Evolutionary conservation across 2,329 filamentous ascomycete species (phyloP), one percentile per base, ranked within the genome.

Genomic region (Fusarium devonianum): DNA sequence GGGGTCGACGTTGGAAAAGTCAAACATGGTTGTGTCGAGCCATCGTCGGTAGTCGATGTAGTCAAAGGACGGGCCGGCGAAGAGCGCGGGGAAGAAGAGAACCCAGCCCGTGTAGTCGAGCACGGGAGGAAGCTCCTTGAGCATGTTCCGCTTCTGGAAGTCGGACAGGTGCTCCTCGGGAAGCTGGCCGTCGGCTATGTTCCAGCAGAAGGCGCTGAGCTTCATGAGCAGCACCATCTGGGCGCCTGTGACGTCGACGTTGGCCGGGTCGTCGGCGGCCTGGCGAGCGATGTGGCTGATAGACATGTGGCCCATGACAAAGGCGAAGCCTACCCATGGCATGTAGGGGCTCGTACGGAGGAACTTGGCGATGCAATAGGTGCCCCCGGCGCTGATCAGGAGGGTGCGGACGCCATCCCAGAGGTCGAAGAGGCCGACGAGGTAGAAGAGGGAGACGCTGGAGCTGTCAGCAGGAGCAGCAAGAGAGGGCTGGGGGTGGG

Each of bases 191-290:
- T 99, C 94, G 65, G 94, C 92, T 7, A 97, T 87, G 69, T 97
- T 97, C 94, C 94, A 99, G 75, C 91, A 96, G 69, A 99, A 99
- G 5, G 93, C 89, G 16, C 87, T 91, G 25, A 99, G 84, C 73
- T 99, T 99, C 91, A 99, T 99, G 56, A 97, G 87, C 63, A 97
- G 75, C 23, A 99, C 94, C 94, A 99, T 99, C 72, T 99, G 94
- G 1, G 93, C 92, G 29, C 89, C 92, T 1, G 93, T 97, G 62
- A 99, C 92, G 70, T 99, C 94, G 50, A 96, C 79, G 2, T 76
- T 73, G 28, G 82, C 79, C 0, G 89, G 83, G 53, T 84, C 80
- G 62, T 88, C 79, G 28, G 81, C 75, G 28, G 86, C 82, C 71
- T 96, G 91, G 28, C 95, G 89, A 49, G 84, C 77, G 55, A 99